Evolutionary conservation across 2,329 filamentous ascomycete species (phyloP).

Genomic region (Aspergillus fumigatiaffinis): DNA sequence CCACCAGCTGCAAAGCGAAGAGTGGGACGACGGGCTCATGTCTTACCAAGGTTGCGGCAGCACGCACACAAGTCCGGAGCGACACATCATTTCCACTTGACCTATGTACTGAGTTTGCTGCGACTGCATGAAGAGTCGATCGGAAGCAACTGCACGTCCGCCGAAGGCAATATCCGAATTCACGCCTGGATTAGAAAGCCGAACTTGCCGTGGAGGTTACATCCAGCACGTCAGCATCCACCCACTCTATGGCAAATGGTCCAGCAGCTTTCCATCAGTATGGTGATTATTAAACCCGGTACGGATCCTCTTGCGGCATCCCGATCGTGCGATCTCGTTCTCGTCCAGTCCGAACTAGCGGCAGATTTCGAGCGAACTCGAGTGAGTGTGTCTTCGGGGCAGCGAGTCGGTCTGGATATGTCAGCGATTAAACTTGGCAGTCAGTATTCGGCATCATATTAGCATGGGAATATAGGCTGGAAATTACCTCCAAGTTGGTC

Average conservation of each 20-base stretch:
- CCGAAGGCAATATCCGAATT: constrained; percentile 18
- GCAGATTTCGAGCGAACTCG: constrained; percentile 26
- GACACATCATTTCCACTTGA: constrained; percentile 26
- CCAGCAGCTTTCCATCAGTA: constrained; percentile 27
- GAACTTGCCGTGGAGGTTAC: constrained; percentile 31
- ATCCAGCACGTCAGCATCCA: constrained; percentile 15
- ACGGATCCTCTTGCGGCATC: constrained; percentile 27
- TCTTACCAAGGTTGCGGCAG: neutral
- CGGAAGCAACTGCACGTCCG: constrained; percentile 8
- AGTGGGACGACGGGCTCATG: neutral
- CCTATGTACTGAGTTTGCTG: constrained; percentile 22
- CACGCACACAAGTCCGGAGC: constrained; percentile 35
- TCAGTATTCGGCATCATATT: too few relatives aligned
- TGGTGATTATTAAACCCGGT: constrained; percentile 40
- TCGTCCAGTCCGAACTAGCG: constrained; percentile 25
- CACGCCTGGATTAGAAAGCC: constrained; percentile 37
- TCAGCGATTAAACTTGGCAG: neutral
- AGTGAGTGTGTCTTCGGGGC: neutral
- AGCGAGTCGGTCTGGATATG: too few relatives aligned
- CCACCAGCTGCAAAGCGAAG: neutral
- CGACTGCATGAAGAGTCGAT: constrained; percentile 33
- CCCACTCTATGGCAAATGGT: too few relatives aligned
- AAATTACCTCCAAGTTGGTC: too few relatives aligned
- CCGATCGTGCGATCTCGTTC: constrained; percentile 21
- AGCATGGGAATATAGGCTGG: too few relatives aligned